phyloP scores from a whole-genome alignment of 140 eudicot species.

The Ambrosia hybrid region DNA sequence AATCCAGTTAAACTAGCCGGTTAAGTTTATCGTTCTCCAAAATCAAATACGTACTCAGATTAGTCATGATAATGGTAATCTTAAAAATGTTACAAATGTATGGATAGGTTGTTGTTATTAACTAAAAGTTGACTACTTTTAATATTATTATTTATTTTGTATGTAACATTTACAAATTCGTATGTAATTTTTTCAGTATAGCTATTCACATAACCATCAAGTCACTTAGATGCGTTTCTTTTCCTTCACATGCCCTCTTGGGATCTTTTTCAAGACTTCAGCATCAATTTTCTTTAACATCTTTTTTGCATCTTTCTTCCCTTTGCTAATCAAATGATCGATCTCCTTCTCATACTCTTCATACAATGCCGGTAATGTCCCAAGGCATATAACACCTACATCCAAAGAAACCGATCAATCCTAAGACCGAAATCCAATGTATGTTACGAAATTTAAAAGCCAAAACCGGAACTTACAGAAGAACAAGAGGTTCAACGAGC shows the following conservation, averaged over 20 bases:
- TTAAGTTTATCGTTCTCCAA: too few species aligned
- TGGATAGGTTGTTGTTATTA: background rate
- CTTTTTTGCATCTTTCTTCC: slow-evolving; percentile 61
- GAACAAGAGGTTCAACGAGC: slow-evolving; percentile 69
- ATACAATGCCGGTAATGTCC: slow-evolving; percentile 66
- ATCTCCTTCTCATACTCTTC: slow-evolving; percentile 73
- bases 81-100: background rate
- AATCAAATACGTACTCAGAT: background rate
- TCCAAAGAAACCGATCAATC: background rate
- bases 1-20: too few species aligned
- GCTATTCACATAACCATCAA: background rate
- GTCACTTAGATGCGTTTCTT: slow-evolving; percentile 40
- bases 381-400: slow-evolving; percentile 58
- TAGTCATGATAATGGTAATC: background rate
- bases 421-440: background rate
- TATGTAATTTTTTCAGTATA: background rate
- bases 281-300: slow-evolving; percentile 61
- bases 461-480: slow-evolving; percentile 39
- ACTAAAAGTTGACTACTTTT: too few species aligned
- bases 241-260: slow-evolving; percentile 70
- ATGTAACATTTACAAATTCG: background rate
- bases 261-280: slow-evolving; percentile 73
- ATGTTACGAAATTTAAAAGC: background rate
- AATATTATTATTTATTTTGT: background rate
- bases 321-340: slow-evolving; percentile 56